These are phyloP conservation scores for Fusarium coicis DNA, from an alignment of 2,329 filamentous ascomycete genomes.

Conservation along the genomic window DNA sequence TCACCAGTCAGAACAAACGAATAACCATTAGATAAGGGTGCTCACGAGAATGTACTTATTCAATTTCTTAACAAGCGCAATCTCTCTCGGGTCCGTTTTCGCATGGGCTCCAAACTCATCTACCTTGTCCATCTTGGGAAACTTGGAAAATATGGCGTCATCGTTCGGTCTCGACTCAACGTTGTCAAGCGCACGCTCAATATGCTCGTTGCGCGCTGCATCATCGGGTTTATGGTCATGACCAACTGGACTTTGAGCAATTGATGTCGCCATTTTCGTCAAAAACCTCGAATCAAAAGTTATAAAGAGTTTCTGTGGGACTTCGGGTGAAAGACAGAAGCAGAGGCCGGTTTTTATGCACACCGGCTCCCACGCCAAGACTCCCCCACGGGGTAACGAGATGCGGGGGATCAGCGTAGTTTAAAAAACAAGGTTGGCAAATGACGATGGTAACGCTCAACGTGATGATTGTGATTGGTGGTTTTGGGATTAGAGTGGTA, in stretches of 20 bases:
- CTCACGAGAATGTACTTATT: constrained; percentile 32
- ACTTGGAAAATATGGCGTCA: constrained; percentile 26
- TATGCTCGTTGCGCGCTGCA: constrained; percentile 9
- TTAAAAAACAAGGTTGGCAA: constrained; percentile 18
- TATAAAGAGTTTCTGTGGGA: not conserved
- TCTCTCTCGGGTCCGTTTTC: constrained; percentile 36
- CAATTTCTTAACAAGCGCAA: constrained; percentile 33
- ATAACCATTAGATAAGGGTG: not conserved
- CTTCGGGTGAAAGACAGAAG: accelerated
- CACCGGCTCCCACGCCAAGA: not conserved
- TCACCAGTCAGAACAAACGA: not conserved
- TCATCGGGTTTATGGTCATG: not conserved
- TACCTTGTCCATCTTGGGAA: constrained; percentile 34
- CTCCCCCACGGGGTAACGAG: constrained; percentile 13
- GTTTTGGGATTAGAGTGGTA: not conserved
- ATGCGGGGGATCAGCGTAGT: constrained; percentile 21
- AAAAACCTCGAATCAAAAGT: too few species aligned
- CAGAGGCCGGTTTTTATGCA: not conserved
- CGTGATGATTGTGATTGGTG: not conserved
- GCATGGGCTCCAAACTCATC: constrained; percentile 37
- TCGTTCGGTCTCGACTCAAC: constrained; percentile 15
- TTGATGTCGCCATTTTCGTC: not conserved
- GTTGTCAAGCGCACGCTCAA: constrained; percentile 5
- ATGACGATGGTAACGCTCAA: not conserved
- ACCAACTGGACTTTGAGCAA: not conserved